Conservation (phyloP, 306 rosid genomes). For the Trifolium subterraneum region DNA sequence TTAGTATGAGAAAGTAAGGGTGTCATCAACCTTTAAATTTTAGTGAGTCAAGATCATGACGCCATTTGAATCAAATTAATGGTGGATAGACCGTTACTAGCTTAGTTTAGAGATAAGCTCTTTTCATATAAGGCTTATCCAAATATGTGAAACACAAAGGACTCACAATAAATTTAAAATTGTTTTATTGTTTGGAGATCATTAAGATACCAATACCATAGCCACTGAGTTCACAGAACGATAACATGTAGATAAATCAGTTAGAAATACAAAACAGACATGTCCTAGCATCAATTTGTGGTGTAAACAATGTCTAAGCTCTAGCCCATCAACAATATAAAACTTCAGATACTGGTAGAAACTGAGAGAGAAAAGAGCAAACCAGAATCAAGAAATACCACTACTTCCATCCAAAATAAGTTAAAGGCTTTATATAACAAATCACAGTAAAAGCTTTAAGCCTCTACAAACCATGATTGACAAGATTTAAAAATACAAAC, state of each 20-base stretch:
- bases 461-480: slow-evolving; percentile 26
- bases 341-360: slow-evolving; percentile 32
- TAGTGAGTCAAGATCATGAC: background rate
- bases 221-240: slow-evolving; percentile 26
- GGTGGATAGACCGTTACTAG: slow-evolving; percentile 1
- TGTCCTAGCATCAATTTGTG: slow-evolving; percentile 13
- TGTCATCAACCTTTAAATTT: slow-evolving; percentile 11
- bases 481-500: slow-evolving; percentile 21
- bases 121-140: background rate
- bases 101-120: slow-evolving; percentile 2
- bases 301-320: slow-evolving; percentile 31
- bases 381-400: slow-evolving; percentile 18
- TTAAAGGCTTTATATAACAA: slow-evolving; percentile 26
- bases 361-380: slow-evolving; percentile 23
- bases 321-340: slow-evolving; percentile 30
- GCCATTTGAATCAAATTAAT: slow-evolving; percentile 3
- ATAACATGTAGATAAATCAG: slow-evolving; percentile 26
- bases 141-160: slow-evolving; percentile 6
- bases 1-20: slow-evolving; percentile 9
- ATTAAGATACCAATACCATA: slow-evolving; percentile 31
- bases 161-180: slow-evolving; percentile 32
- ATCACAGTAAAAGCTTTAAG: slow-evolving; percentile 32
- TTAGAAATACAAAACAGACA: slow-evolving; percentile 7
- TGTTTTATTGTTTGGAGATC: slow-evolving; percentile 24
- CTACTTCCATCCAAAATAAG: slow-evolving; percentile 10